Base-by-base conservation (phyloP, 2,329 filamentous ascomycete genomes). In the Biscogniauxia sp. region DNA sequence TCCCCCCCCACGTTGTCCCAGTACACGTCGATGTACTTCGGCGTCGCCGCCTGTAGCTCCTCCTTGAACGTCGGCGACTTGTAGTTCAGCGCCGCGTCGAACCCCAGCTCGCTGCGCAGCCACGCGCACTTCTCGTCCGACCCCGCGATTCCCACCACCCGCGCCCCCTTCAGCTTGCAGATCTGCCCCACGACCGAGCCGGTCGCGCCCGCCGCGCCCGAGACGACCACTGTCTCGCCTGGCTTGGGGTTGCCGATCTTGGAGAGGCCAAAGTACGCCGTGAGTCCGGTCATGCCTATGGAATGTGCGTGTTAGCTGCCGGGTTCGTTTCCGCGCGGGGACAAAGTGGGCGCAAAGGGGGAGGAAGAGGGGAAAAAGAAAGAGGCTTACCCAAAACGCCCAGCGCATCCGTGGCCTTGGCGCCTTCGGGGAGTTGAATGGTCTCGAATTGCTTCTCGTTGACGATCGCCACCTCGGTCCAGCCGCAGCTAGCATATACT, bases 151-250 rank as follows among this genome's bases (percentile, higher is more conserved):
- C 88, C 89, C 20, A 89, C 74, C 13, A 91, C 85, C 2, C 80
- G 67, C 54, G 77, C 76, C 13, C 88, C 90, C 74, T 87, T 86
- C 57, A 92, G 76, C 79, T 91, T 92, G 19, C 89, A 89, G 66
- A 93, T 91, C 76, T 94, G 91, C 0, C 89, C 90, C 0, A 86
- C 90, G 1, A 93, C 84, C 69, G 84, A 89, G 1, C 91, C 91
- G 0, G 91, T 93, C 0, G 90, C 91, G 1, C 91, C 91, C 0
- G 91, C 91, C 1, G 91, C 91, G 6, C 89, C 90, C 8, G 86
- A 90, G 0, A 94, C 88, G 7, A 93, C 89, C 1, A 94, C 90
- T 3, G 89, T 87, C 65, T 93, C 89, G 4, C 89, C 89, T 2
- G 82, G 74, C 73, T 88, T 86, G 50, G 89, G 84, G 58, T 88